Percentiles rank a stretch among this genome's conserved stretches.
Evolutionary conservation across 345 rosid species (phyloP).

Genomic region (sweet orange (Citrus sinensis)): DVS_A1.0 CM039167.1:28660001-28660500

Average conservation of each 20-base stretch:
- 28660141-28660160: slow-evolving; percentile 72
- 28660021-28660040: no score
- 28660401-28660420: slow-evolving; percentile 57
- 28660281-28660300: not conserved
- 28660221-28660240: not conserved
- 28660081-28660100: slow-evolving; percentile 27
- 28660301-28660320: slow-evolving; percentile 85
- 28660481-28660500: no score
- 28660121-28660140: slow-evolving; percentile 57
- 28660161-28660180: slow-evolving; percentile 71
- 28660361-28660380: slow-evolving; percentile 20
- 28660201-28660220: not conserved
- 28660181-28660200: not conserved
- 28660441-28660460: no score
- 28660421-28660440: not conserved
- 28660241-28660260: not conserved
- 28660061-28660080: no score
- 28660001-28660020: no score
- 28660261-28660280: not conserved
- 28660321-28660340: slow-evolving; percentile 48
- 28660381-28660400: slow-evolving; percentile 23
- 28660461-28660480: no score
- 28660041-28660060: not conserved
- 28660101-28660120: slow-evolving; percentile 45
- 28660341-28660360: slow-evolving; percentile 21